Evolutionary conservation across 148 eudicot genomes (phyloP), one percentile per base, ranked within the genome.

Genomic region (Chenopodium berlandieri): DNA sequence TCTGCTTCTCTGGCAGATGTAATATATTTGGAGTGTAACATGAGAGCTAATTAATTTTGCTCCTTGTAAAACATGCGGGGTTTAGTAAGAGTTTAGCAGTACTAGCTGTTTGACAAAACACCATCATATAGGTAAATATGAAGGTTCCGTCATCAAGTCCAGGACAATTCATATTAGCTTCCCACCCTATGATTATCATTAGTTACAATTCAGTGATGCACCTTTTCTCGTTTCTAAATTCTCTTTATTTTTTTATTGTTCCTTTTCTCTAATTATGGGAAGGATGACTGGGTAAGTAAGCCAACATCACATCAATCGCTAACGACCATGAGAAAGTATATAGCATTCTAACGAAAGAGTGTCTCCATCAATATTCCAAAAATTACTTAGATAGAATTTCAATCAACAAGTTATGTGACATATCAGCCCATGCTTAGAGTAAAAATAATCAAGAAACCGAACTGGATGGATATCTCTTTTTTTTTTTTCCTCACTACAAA

Each of bases 21-120:
- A 64, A 22, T 32, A 76, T 17, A 56, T 56, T 56, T 56, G 22
- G 22, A 76, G 74, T 20, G 44, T 27, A 81, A 48, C 30, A 30
- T 73, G 62, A 71, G 76, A 27, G 17, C 76, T 64, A 62, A 58
- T 75, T 75, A 54, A 40, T 62, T 71, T 77, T 71, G 60, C 70
- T 60, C 30, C 34, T 7, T 30, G 65, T 77, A 77, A 62, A 44
- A 23, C 46, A 58, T 9, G 22, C 68, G 32, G 4, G 22, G 16
- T 70, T 25, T 40, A 47, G 69, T 58, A 62, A 16, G 12, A 63
- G 12, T 76, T 34, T 17, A 9, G 23, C 37, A 44, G 27, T 62
- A 76, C 30, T 40, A 44, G 47, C 69, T 62, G 54, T 60, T 60
- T 47, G 52, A 73, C 20, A 47, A 73, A 32, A 47, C 58, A 71